A percentile compares a stretch with the other conserved stretches of the same genome.
phyloP scores from a whole-genome alignment of 2,329 filamentous ascomycete species.

The Penicillium sp. region DNA sequence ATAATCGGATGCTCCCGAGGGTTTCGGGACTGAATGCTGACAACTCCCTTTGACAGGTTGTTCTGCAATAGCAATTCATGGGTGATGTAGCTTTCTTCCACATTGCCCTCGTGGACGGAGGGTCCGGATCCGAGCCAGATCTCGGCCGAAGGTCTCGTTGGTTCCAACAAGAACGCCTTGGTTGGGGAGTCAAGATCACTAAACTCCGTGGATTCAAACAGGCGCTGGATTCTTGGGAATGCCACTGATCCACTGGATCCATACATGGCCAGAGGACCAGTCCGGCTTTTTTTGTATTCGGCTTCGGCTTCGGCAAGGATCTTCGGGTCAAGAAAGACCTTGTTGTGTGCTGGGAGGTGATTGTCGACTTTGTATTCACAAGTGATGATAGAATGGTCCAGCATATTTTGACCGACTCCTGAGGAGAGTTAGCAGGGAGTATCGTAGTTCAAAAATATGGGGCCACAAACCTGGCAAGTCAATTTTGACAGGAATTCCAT shows the following conservation, averaged over 20 bases:
- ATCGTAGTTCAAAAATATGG: neutral
- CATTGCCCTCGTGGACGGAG: conserved; percentile 1
- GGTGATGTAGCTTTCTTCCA: conserved; percentile 3
- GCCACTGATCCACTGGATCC: conserved; percentile 3
- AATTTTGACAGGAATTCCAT: neutral
- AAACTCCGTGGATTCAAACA: conserved; percentile 2
- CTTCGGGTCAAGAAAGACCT: neutral
- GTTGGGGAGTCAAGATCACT: neutral
- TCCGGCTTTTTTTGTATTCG: neutral
- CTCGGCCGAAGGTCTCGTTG: conserved; percentile 2
- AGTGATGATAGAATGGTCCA: neutral
- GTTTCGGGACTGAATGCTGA: neutral
- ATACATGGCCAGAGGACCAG: conserved; percentile 3
- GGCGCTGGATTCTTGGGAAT: conserved; percentile 2
- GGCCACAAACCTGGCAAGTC: neutral
- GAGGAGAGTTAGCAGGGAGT: neutral
- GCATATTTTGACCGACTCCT: neutral
- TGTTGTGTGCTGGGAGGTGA: neutral
- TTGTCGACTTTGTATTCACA: neutral
- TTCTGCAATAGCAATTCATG: conserved; percentile 6
- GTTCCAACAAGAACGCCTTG: conserved; percentile 3
- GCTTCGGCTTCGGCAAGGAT: neutral
- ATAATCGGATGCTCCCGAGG: conserved; percentile 2
- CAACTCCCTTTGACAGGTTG: neutral
- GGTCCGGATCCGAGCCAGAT: conserved; percentile 7